Conservation (phyloP, 805 yeast genomes). For the Candida tibetensis region DNA sequence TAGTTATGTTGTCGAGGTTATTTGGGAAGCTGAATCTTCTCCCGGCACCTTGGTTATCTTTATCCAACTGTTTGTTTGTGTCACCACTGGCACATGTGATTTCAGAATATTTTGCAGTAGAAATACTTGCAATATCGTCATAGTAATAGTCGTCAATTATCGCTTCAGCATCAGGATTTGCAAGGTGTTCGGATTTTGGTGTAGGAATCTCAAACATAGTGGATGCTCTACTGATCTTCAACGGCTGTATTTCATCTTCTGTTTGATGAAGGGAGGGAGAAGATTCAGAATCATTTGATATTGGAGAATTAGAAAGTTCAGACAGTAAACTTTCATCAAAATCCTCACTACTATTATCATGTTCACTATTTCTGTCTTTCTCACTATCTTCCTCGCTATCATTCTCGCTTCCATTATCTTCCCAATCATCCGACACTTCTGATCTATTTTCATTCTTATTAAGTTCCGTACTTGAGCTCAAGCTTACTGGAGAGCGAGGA, state of each 20-base stretch:
- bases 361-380: too few relatives aligned
- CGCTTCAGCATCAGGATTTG: neutral
- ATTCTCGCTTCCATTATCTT: neutral
- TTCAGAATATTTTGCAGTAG: conserved; percentile 11
- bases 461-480: too few relatives aligned
- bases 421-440: neutral
- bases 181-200: neutral
- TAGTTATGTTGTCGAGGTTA: conserved; percentile 31
- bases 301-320: too few relatives aligned
- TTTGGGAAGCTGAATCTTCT: conserved; percentile 39
- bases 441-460: too few relatives aligned
- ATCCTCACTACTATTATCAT: too few relatives aligned
- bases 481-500: neutral
- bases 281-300: neutral
- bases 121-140: conserved; percentile 9
- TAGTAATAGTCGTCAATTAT: conserved; percentile 10
- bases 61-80: conserved; percentile 9
- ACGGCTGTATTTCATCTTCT: conserved; percentile 13
- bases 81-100: conserved; percentile 6
- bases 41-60: conserved; percentile 37
- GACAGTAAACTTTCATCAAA: too few relatives aligned
- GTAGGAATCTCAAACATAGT: conserved; percentile 2
- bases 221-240: conserved; percentile 11
- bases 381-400: too few relatives aligned
- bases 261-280: neutral